These are phyloP conservation scores for Kwoniella dendrophila DNA, from an alignment of 768 basidiomycete genomes.

Conservation along the genomic window DNA sequence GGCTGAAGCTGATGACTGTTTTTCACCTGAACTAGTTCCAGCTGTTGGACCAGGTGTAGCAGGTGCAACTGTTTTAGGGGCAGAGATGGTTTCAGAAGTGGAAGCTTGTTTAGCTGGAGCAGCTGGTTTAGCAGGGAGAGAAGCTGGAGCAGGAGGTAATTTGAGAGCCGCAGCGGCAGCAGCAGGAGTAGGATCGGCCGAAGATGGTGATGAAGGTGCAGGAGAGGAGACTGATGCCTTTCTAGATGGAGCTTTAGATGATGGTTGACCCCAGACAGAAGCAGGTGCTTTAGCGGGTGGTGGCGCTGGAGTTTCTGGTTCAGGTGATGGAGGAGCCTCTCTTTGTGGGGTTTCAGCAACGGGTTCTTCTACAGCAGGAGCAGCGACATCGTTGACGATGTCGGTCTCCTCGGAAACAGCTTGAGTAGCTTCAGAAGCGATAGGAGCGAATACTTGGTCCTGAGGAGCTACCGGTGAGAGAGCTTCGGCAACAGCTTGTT, in stretches of 20 bases:
- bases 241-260: constrained; percentile 21
- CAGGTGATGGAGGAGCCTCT: constrained; percentile 42
- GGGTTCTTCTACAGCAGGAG: background rate
- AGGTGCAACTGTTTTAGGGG: constrained; percentile 24
- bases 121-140: constrained; percentile 37
- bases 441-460: background rate
- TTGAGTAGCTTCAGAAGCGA: constrained; percentile 9
- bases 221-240: constrained; percentile 32
- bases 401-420: background rate
- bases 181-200: constrained; percentile 53
- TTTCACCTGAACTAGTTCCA: constrained; percentile 25
- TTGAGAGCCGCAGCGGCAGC: constrained; percentile 59
- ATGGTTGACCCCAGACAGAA: constrained; percentile 39
- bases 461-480: constrained; percentile 20
- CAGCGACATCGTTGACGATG: background rate
- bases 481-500: constrained; percentile 22
- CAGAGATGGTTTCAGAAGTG: constrained; percentile 8
- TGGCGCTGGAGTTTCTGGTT: constrained; percentile 30
- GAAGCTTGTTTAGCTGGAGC: constrained; percentile 17
- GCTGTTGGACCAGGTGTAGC: constrained; percentile 24
- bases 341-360: constrained; percentile 23
- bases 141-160: constrained; percentile 36
- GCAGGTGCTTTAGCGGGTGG: constrained; percentile 36
- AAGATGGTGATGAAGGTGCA: constrained; percentile 29
- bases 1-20: constrained; percentile 17